phyloP scores from a whole-genome alignment of 345 rosid genomes.

The Lepidium sativum region DNA sequence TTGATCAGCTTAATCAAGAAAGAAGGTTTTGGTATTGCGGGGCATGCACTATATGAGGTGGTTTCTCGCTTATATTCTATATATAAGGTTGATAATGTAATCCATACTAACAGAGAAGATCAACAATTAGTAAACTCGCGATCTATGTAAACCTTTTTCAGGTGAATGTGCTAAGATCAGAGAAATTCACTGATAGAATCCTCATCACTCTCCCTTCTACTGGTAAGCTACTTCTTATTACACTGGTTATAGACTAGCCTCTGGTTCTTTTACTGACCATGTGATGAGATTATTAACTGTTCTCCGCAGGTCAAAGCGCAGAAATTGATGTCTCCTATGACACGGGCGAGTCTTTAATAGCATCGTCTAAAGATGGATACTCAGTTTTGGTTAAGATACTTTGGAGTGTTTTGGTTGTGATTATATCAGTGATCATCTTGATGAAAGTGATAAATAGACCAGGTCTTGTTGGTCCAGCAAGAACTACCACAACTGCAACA shows the following conservation, averaged over 20 bases:
- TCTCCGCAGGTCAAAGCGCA: slow-evolving; percentile 53
- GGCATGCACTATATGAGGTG: slow-evolving; percentile 58
- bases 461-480: slow-evolving; percentile 13
- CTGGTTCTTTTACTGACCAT: background rate
- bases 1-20: slow-evolving; percentile 34
- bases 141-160: slow-evolving; percentile 20
- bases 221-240: slow-evolving; percentile 36
- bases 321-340: slow-evolving; percentile 52
- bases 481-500: slow-evolving; percentile 25
- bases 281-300: background rate
- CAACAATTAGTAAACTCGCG: background rate
- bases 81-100: background rate
- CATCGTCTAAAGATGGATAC: background rate
- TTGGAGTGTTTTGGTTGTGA: slow-evolving; percentile 13
- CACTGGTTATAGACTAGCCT: background rate
- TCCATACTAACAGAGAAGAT: background rate
- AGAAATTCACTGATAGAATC: slow-evolving; percentile 52
- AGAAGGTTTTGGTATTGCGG: slow-evolving; percentile 59
- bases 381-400: slow-evolving; percentile 17
- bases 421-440: slow-evolving; percentile 12
- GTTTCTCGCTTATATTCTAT: background rate
- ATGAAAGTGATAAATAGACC: slow-evolving; percentile 16
- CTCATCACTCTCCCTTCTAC: slow-evolving; percentile 60
- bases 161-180: slow-evolving; percentile 42
- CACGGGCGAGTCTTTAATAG: slow-evolving; percentile 21